These are phyloP conservation scores for Starmerella stellata DNA, from an alignment of 805 yeast species.

Conservation along the genomic window DNA sequence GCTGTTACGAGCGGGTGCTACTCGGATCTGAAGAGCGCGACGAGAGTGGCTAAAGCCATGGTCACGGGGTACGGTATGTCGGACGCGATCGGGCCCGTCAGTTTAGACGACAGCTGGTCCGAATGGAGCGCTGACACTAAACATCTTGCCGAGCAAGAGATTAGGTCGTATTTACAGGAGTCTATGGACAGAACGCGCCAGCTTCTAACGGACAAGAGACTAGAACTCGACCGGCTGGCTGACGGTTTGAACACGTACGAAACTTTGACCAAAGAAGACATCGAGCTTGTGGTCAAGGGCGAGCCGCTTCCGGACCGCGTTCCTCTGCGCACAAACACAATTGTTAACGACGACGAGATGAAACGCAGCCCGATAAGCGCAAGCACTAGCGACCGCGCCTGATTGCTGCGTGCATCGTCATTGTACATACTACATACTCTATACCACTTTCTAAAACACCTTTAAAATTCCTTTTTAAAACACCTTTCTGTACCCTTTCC, in stretches of 20 bases:
- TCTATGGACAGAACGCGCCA: slow-evolving; percentile 67
- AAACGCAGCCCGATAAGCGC: slow-evolving; percentile 14
- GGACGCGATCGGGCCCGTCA: slow-evolving; percentile 80
- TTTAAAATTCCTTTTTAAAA: no score
- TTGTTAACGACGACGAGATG: slow-evolving; percentile 33
- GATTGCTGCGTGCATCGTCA: no score
- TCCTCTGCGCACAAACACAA: slow-evolving; percentile 56
- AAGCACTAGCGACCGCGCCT: slow-evolving; percentile 3
- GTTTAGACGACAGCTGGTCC: slow-evolving; percentile 78
- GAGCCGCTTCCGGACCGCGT: slow-evolving; percentile 44
- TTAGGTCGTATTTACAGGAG: slow-evolving; percentile 49
- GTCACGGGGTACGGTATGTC: slow-evolving; percentile 95
- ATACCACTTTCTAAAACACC: no score
- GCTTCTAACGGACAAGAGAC: slow-evolving; percentile 39
- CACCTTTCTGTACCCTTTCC: no score
- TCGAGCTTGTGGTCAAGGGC: slow-evolving; percentile 69
- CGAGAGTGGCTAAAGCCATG: slow-evolving; percentile 89
- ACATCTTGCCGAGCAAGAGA: slow-evolving; percentile 85
- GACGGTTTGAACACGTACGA: slow-evolving; percentile 89
- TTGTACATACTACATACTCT: no score
- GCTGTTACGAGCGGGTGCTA: slow-evolving; percentile 93
- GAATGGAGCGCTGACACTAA: slow-evolving; percentile 81
- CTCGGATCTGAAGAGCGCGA: slow-evolving; percentile 76
- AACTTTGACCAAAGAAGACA: slow-evolving; percentile 79
- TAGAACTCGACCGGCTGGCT: slow-evolving; percentile 72